Percentiles rank a stretch among this genome's conserved stretches.
Evolutionary conservation across 2,329 filamentous ascomycete species (phyloP).

Genomic region (Parafenestella ontariensis): DNA sequence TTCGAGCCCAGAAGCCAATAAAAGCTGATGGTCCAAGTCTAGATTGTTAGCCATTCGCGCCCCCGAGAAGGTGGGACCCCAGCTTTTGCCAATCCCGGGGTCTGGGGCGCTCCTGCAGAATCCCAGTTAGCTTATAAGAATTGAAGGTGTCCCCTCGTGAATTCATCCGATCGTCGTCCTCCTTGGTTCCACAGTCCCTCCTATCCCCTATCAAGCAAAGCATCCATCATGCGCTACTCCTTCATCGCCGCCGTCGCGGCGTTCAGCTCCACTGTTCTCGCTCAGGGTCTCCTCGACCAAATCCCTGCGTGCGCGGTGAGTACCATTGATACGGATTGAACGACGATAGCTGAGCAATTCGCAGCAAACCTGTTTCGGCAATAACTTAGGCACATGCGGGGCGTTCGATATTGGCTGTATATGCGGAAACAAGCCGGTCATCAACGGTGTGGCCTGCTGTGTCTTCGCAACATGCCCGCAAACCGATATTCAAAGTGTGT

Average conservation of each 20-base stretch:
- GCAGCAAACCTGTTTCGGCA: constrained; percentile 48
- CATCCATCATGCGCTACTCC: constrained; percentile 36
- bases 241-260: constrained; percentile 29
- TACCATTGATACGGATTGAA: background rate
- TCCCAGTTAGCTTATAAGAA: background rate
- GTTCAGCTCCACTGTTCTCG: constrained; percentile 33
- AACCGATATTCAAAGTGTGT: constrained; percentile 32
- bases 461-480: constrained; percentile 50
- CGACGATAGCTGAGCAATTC: background rate
- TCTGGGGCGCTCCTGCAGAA: background rate
- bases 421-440: constrained; percentile 48
- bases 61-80: background rate
- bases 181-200: background rate
- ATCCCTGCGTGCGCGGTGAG: constrained; percentile 40
- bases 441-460: constrained; percentile 54
- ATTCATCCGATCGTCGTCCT: background rate
- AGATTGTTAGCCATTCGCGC: background rate
- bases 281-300: constrained; percentile 28
- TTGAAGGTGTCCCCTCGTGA: background rate
- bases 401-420: constrained; percentile 53
- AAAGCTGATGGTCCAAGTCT: background rate
- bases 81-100: background rate
- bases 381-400: constrained; percentile 48
- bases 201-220: no score
- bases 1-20: background rate